Evolutionary conservation across 106 monocot genomes (phyloP).

Genomic region (Amphibolis antarctica): DNA sequence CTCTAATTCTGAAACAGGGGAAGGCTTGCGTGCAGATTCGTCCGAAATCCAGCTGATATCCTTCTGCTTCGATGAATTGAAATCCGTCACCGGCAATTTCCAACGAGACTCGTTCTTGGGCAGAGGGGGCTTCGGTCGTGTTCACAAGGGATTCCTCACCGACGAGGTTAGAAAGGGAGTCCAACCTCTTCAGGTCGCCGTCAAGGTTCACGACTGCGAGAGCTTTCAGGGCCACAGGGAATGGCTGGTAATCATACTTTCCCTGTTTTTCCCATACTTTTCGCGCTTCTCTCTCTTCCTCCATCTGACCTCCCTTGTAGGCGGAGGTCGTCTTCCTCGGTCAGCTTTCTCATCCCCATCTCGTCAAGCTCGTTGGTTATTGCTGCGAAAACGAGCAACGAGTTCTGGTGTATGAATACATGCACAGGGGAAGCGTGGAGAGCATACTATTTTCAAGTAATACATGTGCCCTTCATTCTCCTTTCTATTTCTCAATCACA

Average conservation of each 20-base stretch:
- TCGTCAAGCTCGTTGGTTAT: conserved; percentile 45
- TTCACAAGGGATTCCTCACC: conserved; percentile 52
- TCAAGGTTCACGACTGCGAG: conserved; percentile 78
- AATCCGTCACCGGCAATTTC: conserved; percentile 52
- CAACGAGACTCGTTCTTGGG: conserved; percentile 48
- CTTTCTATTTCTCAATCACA: no score
- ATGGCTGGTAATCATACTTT: conserved; percentile 54
- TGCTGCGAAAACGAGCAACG: conserved; percentile 43
- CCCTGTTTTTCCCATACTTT: neutral
- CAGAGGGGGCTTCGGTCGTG: conserved; percentile 70
- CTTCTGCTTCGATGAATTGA: conserved; percentile 53
- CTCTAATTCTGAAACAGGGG: conserved; percentile 56
- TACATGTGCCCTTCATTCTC: neutral
- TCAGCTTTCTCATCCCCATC: conserved; percentile 51
- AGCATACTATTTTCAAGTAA: conserved; percentile 41
- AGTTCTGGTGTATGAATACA: conserved; percentile 42
- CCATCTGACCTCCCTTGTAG: conserved; percentile 10
- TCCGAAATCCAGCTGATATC: conserved; percentile 38
- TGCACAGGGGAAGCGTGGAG: conserved; percentile 39
- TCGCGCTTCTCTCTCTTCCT: neutral
- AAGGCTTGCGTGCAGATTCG: conserved; percentile 34
- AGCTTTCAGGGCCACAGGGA: conserved; percentile 72
- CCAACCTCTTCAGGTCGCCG: conserved; percentile 44
- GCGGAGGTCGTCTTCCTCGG: conserved; percentile 46
- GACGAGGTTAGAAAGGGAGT: conserved; percentile 38